Percentiles rank a stretch among this genome's conserved stretches.
These are phyloP conservation scores for Parasitella parasitica DNA, from an alignment of 371 early-diverging fungal species.

Conservation along the genomic window DNA sequence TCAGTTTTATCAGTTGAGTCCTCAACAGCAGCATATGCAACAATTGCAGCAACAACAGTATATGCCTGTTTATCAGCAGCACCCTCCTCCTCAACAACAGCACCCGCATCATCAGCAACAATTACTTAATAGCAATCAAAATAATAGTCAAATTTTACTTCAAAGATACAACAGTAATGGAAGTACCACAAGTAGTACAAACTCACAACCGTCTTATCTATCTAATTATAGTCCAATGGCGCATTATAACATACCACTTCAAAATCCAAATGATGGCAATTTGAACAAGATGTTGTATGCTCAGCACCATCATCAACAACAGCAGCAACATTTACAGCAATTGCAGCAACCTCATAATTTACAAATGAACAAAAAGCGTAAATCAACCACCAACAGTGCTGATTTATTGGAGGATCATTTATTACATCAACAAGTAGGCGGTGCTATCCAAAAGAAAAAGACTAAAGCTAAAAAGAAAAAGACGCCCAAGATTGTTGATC, in stretches of 20 bases:
- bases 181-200: constrained; percentile 12
- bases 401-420: neutral
- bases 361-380: neutral
- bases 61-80: neutral
- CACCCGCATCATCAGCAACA: constrained; percentile 5
- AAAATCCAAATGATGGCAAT: neutral
- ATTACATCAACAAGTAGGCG: neutral
- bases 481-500: constrained; percentile 24
- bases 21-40: constrained; percentile 1
- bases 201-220: constrained; percentile 16
- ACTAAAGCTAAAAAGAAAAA: constrained; percentile 20
- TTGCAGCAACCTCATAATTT: neutral
- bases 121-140: neutral
- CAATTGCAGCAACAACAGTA: neutral
- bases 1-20: neutral
- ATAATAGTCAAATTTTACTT: constrained; percentile 10
- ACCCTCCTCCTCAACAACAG: neutral
- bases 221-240: constrained; percentile 8
- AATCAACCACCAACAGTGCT: neutral
- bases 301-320: neutral
- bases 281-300: constrained; percentile 3
- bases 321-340: constrained; percentile 7
- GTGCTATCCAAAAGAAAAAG: constrained; percentile 11
- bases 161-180: constrained; percentile 21
- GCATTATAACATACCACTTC: constrained; percentile 3